These are phyloP conservation scores for Plasmodium reichenowi DNA, from an alignment of 169 alveolate genomes.

Conservation along the genomic window DNA sequence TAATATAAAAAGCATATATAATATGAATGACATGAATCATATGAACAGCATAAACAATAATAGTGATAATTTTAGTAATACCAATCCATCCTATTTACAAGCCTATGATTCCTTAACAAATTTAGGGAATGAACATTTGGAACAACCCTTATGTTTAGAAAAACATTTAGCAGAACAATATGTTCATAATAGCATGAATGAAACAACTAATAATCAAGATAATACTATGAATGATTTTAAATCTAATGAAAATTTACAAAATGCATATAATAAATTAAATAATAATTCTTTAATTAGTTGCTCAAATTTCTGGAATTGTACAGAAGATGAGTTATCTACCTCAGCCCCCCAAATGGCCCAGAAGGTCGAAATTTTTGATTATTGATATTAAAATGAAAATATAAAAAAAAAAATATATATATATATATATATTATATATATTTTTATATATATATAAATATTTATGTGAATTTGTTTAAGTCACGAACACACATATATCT, in stretches of 20 bases:
- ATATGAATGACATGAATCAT: neutral
- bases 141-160: neutral
- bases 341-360: conserved; percentile 53
- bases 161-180: neutral
- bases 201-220: neutral
- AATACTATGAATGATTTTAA: conserved; percentile 5
- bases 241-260: conserved; percentile 20
- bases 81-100: neutral
- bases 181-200: neutral
- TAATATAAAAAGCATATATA: neutral
- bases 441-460: too few species aligned
- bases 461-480: neutral
- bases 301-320: conserved; percentile 64
- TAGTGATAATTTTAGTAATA: neutral
- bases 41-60: neutral
- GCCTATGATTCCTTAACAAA: neutral
- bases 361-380: conserved; percentile 57
- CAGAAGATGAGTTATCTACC: conserved; percentile 57
- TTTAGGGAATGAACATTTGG: neutral
- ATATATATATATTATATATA: too few species aligned
- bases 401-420: neutral
- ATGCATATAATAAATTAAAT: conserved; percentile 27
- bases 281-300: conserved; percentile 44
- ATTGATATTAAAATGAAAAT: neutral
- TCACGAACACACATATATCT: neutral